Conservation (phyloP, 1,284 basidiomycete species). For the Gymnopus androsaceus region DNA sequence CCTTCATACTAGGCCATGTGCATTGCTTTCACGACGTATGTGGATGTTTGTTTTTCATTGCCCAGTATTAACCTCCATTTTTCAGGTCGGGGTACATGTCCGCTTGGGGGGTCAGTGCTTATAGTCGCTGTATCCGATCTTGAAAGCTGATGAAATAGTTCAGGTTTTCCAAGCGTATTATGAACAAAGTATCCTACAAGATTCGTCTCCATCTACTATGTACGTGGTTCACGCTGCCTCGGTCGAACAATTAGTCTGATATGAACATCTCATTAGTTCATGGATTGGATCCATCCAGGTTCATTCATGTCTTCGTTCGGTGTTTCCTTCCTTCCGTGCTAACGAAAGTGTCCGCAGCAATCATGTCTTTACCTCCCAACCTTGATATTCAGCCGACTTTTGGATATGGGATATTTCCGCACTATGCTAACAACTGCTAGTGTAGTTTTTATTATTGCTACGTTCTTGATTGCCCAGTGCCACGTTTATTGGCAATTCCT, state of each 20-base stretch:
- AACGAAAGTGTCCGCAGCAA: constrained; percentile 10
- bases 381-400: constrained; percentile 38
- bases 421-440: constrained; percentile 37
- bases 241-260: not conserved
- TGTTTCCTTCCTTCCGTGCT: not conserved
- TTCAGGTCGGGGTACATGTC: constrained; percentile 20
- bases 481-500: constrained; percentile 46
- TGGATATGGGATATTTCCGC: constrained; percentile 48
- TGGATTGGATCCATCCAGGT: constrained; percentile 42
- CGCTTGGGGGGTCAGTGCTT: constrained; percentile 20
- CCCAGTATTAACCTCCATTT: not conserved
- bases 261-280: constrained; percentile 20
- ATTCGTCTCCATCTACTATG: constrained; percentile 32
- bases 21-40: constrained; percentile 20
- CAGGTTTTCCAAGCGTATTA: constrained; percentile 39
- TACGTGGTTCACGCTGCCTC: not conserved
- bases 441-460: constrained; percentile 37
- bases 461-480: constrained; percentile 47
- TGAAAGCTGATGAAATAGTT: not conserved
- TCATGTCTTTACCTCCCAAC: constrained; percentile 21
- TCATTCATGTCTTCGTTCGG: not conserved
- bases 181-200: constrained; percentile 29
- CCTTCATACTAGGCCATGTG: constrained; percentile 17
- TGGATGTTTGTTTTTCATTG: not conserved
- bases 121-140: not conserved